Evolutionary conservation across 176 grass and related monocot genomes (phyloP), one percentile per base, ranked within the genome.

Genomic region (Dactylis glomerata): DNA sequence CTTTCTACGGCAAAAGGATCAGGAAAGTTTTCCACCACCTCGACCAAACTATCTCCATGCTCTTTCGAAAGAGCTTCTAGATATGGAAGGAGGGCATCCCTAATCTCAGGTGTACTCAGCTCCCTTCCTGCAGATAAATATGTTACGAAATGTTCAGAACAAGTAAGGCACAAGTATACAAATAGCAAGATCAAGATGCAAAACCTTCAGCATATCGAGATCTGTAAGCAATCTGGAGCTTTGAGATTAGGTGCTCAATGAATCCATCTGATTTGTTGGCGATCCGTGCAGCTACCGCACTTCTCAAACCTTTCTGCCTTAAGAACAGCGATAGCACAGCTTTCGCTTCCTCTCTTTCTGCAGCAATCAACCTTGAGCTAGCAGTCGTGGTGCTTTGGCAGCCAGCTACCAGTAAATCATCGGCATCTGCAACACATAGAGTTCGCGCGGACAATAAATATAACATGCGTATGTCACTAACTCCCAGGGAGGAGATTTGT

Each of bases 341-440:
- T 73, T 98, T 98, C 51, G 93, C 96, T 75, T 98, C 93, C 91
- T 94, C 96, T 84, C 83, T 93, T 81, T 95, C 93, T 10, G 93
- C 89, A 65, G 91, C 88, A 80, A 98, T 84, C 46, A 98, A 82
- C 68, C 92, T 95, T 51, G 91, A 92, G 8, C 77, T 81, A 76
- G 90, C 85, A 68, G 83, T 52, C 0, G 83, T 24, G 54, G 90
- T 86, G 79, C 77, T 79, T 8, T 74, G 88, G n/a, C 57, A 19
- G 72, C 79, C 64, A 68, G 81, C 20, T 76, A 80, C 56, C 73
- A 63, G 30, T 55, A 88, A 65, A 74, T 91, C 86, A 81, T 84
- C 76, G 16, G 75, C 79, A 87, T 89, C 92, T 94, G 81, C 46
- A 78, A 40, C 51, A 0, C 51, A 75, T 47, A 63, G 40, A 74